phyloP scores from a whole-genome alignment of 2,329 filamentous ascomycete species.

The Curvularia verruculosa region DNA sequence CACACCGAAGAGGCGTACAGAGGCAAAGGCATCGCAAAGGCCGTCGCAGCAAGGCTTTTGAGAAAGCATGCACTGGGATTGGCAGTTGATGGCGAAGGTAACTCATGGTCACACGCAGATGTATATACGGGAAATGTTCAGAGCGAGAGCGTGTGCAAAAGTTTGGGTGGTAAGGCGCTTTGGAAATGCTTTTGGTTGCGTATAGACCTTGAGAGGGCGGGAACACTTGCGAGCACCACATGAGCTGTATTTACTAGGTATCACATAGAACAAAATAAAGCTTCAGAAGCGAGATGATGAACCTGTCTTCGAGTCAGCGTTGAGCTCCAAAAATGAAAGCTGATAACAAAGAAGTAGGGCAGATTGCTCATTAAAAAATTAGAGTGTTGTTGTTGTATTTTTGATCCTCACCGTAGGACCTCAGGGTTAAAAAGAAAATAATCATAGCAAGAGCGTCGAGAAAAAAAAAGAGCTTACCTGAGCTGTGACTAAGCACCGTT shows the following conservation, averaged over 20 bases:
- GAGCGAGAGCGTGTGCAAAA: conserved; percentile 67
- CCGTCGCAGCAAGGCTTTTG: conserved; percentile 64
- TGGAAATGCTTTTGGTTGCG: conserved; percentile 67
- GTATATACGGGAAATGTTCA: conserved; percentile 66
- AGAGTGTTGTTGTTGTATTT: conserved; percentile 69
- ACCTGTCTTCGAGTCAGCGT: conserved; percentile 35
- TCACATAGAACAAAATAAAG: conserved; percentile 5
- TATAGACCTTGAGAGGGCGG: conserved; percentile 48
- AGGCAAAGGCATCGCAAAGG: conserved; percentile 67
- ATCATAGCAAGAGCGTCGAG: conserved; percentile 57
- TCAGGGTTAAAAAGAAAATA: conserved; percentile 71
- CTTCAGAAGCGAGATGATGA: background rate
- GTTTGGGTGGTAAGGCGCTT: conserved; percentile 61
- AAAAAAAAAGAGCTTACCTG: conserved; percentile 45
- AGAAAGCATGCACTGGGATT: conserved; percentile 48
- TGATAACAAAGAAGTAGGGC: conserved; percentile 8
- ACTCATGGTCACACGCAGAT: conserved; percentile 66
- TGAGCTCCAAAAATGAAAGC: background rate
- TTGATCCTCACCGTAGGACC: conserved; percentile 62
- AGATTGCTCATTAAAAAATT: conserved; percentile 70
- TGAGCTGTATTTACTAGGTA: conserved; percentile 5
- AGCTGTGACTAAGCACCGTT: conserved; percentile 11
- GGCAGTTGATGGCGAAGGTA: conserved; percentile 46
- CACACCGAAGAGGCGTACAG: conserved; percentile 67
- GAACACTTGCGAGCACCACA: conserved; percentile 18